Base-by-base conservation (phyloP, 2,329 filamentous ascomycete genomes). In the Leptographium procerum region DNA sequence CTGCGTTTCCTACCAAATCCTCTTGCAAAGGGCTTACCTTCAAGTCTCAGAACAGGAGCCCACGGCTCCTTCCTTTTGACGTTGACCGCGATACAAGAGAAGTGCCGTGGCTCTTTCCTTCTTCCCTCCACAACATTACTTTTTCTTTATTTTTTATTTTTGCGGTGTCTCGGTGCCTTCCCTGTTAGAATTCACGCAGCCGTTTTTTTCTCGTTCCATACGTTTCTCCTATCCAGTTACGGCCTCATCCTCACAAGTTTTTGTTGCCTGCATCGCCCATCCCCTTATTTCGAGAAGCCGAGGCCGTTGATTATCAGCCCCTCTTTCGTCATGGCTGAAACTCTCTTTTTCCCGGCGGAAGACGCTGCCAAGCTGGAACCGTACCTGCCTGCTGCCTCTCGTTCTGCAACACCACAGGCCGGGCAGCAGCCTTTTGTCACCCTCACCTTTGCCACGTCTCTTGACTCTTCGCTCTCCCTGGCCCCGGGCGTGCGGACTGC, bases 381-480 rank as follows among this genome's bases (percentile, higher is more conserved):
- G 28, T 61, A 65, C 52, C 64, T 69, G 55, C 64, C 66, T 33
- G 56, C 55, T 54, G 22, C 8, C 56, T 36, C 26, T 57, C 28
- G 7, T 4, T 14, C 6, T 11, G 5, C 40, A 14, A 13, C 22
- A 14, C 8, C 13, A 10, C 16, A 5, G 19, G 1, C 11, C 4
- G 24, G 47, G 16, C 47, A 19, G 5, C 26, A 28, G 24, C 75
- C 76, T 13, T 82, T 80, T 68, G 80, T 90, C 55, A 96, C 91
- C 2, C 78, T 96, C 47, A 96, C 92, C 14, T 97, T 91, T 71
- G 92, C 94, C 26, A 87, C 86, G 8, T 96, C 91, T 4, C 85
- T 99, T 64, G 92, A 97, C 73, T 86, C 87, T 47, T 82, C 85
- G 57, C 79, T 95, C 55, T 83, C 91, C 1, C 78, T 92, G 31